Base-by-base conservation (phyloP, 352 stramenopile genomes). In the Sclerospora graminicola region DNA sequence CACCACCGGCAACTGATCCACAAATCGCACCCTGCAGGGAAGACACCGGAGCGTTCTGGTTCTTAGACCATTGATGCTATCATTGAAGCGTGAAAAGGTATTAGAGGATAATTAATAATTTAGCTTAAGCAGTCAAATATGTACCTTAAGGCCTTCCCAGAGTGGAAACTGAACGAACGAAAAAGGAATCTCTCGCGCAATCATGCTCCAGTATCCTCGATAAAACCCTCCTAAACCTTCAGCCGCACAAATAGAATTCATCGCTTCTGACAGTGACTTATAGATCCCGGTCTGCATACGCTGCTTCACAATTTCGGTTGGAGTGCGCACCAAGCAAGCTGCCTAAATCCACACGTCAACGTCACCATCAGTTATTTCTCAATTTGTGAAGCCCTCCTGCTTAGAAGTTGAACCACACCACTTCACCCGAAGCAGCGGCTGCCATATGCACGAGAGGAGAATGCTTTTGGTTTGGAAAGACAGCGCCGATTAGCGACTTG, bases 141-240 rank as follows among this genome's bases (percentile, higher is more conserved):
- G 40, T 31, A 91, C 70, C 82, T 99, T 99, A 18, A 98, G 69
- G 24, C 73, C 65, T 79, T 99, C 96, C 79, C 97, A 99, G 2
- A 99, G 63, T n/a, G 95, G 95, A 65, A 99, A 99, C 79, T 99
- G 95, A 59, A 99, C 98, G 38, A 98, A 96, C 18, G 94, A 97
- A 67, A 99, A 99, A 4, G 97, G 97, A 45, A 99, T 97, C 57
- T 99, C 97, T 48, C 97, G 80, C 47, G 97, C 82, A n/a, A 99
- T 82, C 54, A 97, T 98, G 41, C 96, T 97, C 49, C 86, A 92
- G 71, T 98, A 99, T 39, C 95, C 96, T 31, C 87, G 77, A 72
- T 98, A 99, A 49, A 99, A 92, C 9, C 94, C 95, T 14, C 69
- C 56, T 16, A 86, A 15, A 19, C 68, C 92, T 49, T 83, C 63